Evolutionary conservation across 345 rosid species (phyloP), one percentile per base, ranked within the genome.

Genomic region (Angophora floribunda): DNA sequence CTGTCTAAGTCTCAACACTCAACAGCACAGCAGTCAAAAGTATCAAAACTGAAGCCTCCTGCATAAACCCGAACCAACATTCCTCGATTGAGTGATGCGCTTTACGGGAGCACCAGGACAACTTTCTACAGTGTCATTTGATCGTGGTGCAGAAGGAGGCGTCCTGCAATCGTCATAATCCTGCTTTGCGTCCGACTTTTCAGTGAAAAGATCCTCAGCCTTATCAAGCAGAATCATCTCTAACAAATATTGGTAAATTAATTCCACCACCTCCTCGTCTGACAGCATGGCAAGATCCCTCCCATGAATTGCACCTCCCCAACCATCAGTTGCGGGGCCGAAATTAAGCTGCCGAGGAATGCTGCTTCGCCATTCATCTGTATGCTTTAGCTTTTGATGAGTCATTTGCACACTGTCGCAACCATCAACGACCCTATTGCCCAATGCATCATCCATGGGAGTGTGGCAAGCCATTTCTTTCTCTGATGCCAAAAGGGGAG

Each of bases 61-160:
- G 92, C 93, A 90, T 16, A 93, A 90, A 51, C 93, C 93, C 88
- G 91, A 89, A 63, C 89, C 93, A 28, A 93, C 51, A 21, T 85
- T 90, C 91, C 93, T 91, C 12, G 93, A 89, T 59, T 89, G 89
- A 52, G 91, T 92, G 3, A 90, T 84, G 45, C 89, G 90, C 90
- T 95, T 94, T 89, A 92, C 41, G 22, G 97, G 97, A 89, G 97
- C 95, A 44, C 90, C 93, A 1, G 97, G 97, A 85, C 96, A 95
- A 86, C 93, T 93, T 86, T 92, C 94, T 28, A 92, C 92, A 65
- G 89, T 44, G 52, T 93, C 92, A 85, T 67, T 91, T 30, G 89
- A 84, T 28, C 70, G 88, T 82, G 92, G 92, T 41, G 85, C 90
- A 16, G 86, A 89, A 51, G 91, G 89, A 49, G 96, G 95, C 4